A percentile compares a stretch with the other conserved stretches of the same genome.
Evolutionary conservation across 768 basidiomycete genomes (phyloP).

Genomic region (Austroboletus eburneus): DNA sequence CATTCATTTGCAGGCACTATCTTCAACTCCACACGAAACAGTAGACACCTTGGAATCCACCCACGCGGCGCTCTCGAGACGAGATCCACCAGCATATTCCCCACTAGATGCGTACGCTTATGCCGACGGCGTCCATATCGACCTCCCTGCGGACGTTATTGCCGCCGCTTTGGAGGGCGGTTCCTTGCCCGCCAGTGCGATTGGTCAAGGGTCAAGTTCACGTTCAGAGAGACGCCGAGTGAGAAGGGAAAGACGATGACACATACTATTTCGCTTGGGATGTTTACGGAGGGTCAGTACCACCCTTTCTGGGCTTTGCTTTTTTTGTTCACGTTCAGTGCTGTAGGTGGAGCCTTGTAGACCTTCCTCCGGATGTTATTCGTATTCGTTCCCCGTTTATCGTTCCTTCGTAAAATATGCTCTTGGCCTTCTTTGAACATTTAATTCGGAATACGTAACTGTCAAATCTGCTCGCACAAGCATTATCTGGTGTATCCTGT

Average conservation of each 20-base stretch:
- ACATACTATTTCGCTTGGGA: neutral
- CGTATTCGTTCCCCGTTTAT: constrained; percentile 24
- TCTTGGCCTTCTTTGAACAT: constrained; percentile 13
- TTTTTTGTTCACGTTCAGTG: constrained; percentile 3
- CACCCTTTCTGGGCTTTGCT: neutral
- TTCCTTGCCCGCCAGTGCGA: constrained; percentile 53
- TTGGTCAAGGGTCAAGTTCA: constrained; percentile 46
- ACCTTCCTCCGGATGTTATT: constrained; percentile 14
- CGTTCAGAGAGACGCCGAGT: constrained; percentile 57
- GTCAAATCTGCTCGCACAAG: constrained; percentile 15
- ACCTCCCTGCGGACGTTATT: constrained; percentile 90
- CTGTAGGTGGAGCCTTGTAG: constrained; percentile 22
- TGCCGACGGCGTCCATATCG: constrained; percentile 86
- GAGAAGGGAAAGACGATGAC: constrained; percentile 43
- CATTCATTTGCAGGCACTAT: constrained; percentile 70
- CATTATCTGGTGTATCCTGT: constrained; percentile 15
- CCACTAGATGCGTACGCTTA: constrained; percentile 84
- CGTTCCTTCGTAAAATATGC: constrained; percentile 13
- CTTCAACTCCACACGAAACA: constrained; percentile 14
- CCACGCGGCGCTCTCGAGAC: constrained; percentile 40
- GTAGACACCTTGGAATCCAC: constrained; percentile 27
- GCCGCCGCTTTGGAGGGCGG: constrained; percentile 81
- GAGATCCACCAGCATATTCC: constrained; percentile 83
- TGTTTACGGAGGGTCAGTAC: constrained; percentile 15
- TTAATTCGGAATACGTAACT: constrained; percentile 26